phyloP scores from a whole-genome alignment of 1,284 basidiomycete genomes.

The Apiotrichum porosum region DNA sequence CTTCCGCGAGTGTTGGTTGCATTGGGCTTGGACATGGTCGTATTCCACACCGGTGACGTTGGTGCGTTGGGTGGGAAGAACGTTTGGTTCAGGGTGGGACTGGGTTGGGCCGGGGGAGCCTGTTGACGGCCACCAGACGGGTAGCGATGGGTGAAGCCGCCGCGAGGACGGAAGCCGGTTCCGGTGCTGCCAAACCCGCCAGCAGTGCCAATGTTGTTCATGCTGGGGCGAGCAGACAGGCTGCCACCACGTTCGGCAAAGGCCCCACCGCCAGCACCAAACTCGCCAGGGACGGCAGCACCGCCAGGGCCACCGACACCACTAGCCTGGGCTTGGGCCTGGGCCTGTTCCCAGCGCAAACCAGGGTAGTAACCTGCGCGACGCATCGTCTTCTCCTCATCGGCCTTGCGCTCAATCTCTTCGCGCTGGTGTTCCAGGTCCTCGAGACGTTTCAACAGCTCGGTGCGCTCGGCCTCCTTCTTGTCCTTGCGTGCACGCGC shows the following conservation, averaged over 20 bases:
- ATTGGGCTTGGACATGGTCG: constrained; percentile 1
- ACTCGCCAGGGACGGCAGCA: neutral
- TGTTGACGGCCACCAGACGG: constrained; percentile 27
- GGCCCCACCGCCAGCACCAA: too few relatives aligned
- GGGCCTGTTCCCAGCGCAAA: neutral
- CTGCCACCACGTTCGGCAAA: neutral
- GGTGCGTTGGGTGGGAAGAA: constrained; percentile 5
- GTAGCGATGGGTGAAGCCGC: constrained; percentile 33
- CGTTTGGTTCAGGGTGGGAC: constrained; percentile 2
- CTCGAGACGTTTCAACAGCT: constrained; percentile 38
- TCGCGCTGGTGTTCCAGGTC: constrained; percentile 39
- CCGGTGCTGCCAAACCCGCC: constrained; percentile 15
- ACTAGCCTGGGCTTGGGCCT: neutral
- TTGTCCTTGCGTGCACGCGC: constrained; percentile 58
- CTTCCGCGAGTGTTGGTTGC: neutral
- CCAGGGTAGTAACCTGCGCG: constrained; percentile 17
- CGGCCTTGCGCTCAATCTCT: constrained; percentile 38
- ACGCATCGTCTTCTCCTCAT: constrained; percentile 26
- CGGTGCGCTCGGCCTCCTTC: constrained; percentile 39
- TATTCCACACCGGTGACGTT: constrained; percentile 7
- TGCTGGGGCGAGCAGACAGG: neutral
- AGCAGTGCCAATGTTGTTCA: constrained; percentile 2
- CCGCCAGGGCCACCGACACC: neutral
- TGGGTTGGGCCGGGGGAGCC: constrained; percentile 1
- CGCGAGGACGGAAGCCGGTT: constrained; percentile 29